Percentiles rank a stretch among this genome's conserved stretches.
phyloP scores from a whole-genome alignment of 345 rosid genomes.

The Murraya paniculata region DNA sequence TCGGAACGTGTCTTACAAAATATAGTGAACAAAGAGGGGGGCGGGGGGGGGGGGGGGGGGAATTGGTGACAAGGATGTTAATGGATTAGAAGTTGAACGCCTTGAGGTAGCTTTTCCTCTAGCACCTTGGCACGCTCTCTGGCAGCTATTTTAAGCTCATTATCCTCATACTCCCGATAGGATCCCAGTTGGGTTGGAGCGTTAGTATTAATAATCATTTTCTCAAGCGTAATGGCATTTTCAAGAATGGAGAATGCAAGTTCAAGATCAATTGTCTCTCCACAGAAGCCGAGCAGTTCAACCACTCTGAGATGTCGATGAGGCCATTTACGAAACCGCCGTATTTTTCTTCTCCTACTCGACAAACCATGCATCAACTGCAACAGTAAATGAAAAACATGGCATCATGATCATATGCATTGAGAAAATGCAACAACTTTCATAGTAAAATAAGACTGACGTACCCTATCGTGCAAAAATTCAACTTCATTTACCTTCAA shows the following conservation, averaged over 20 bases:
- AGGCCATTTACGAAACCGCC: not conserved
- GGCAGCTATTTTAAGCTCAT: not conserved
- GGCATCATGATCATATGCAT: not conserved
- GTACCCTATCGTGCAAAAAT: too few species aligned
- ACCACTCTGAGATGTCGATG: conserved; percentile 2
- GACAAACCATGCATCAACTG: not conserved
- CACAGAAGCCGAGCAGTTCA: not conserved
- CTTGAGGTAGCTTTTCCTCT: not conserved
- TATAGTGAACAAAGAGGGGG: too few species aligned
- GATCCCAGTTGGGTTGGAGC: not conserved
- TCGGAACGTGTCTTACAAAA: too few species aligned
- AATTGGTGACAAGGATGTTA: not conserved
- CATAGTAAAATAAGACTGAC: too few species aligned
- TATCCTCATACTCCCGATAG: not conserved
- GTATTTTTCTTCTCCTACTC: not conserved
- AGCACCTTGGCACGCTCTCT: not conserved
- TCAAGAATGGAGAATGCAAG: not conserved
- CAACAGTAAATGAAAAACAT: not conserved
- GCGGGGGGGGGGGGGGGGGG: too few species aligned
- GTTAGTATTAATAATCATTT: not conserved
- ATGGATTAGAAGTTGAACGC: not conserved
- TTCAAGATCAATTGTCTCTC: not conserved
- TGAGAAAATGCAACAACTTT: not conserved
- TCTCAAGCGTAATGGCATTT: conserved; percentile 6
- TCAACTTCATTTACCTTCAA: not conserved